phyloP scores from a whole-genome alignment of 441 rosid genomes.

The Theobroma grandiflorum region DNA sequence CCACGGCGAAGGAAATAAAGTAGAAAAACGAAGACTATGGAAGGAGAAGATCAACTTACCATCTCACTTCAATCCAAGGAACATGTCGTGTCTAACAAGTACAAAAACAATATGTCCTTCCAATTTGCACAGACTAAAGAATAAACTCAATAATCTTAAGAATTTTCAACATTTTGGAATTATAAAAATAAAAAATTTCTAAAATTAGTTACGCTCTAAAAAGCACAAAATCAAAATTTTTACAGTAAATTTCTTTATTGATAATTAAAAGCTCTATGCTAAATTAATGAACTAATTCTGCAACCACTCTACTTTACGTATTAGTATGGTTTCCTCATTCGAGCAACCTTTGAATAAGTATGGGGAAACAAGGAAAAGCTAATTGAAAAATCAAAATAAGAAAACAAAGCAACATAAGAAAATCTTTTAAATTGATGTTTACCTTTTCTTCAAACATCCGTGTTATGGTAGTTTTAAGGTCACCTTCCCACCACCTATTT shows the following conservation, averaged over 20 bases:
- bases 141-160: background rate
- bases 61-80: background rate
- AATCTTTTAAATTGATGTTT: background rate
- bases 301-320: no score
- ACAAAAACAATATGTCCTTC: background rate
- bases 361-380: no score
- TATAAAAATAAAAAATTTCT: background rate
- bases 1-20: no score
- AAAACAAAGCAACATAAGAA: no score
- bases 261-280: no score
- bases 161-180: background rate
- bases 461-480: slow-evolving; percentile 5
- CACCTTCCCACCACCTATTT: background rate
- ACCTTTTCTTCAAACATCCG: slow-evolving; percentile 8
- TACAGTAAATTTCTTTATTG: no score
- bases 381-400: no score
- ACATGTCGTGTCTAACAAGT: background rate
- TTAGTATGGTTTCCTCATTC: no score
- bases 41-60: background rate
- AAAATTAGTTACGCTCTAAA: no score
- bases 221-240: background rate
- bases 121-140: background rate
- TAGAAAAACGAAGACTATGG: no score
- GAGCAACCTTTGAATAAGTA: no score
- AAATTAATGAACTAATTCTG: no score